Evolutionary conservation across 371 early-diverging fungal species (phyloP).

Genomic region (Neoconidiobolus thromboides): DNA sequence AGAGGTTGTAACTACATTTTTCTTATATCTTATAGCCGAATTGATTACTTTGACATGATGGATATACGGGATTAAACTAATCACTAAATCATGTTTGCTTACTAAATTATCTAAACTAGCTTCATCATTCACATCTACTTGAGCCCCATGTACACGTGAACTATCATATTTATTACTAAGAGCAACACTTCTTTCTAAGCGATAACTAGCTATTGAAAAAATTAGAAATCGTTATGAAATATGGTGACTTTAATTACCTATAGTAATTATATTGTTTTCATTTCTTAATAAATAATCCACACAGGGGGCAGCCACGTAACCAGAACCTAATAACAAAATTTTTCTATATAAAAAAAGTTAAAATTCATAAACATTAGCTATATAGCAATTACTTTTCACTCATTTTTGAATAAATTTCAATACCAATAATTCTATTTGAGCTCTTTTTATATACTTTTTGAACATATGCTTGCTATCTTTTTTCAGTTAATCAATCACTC

Average conservation of each 20-base stretch:
- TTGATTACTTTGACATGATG: slow-evolving; percentile 69
- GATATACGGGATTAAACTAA: slow-evolving; percentile 74
- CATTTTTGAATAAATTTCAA: no score
- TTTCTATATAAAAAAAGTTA: slow-evolving; percentile 20
- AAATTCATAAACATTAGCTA: no score
- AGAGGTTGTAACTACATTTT: slow-evolving; percentile 75
- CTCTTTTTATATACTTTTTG: no score
- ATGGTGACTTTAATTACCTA: slow-evolving; percentile 21
- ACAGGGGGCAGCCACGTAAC: slow-evolving; percentile 90
- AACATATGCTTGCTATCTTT: no score
- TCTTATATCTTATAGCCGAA: slow-evolving; percentile 59
- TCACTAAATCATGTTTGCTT: slow-evolving; percentile 64
- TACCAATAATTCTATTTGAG: no score
- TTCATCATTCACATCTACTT: slow-evolving; percentile 62
- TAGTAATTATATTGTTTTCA: slow-evolving; percentile 63
- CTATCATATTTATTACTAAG: slow-evolving; percentile 27
- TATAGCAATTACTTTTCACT: no score
- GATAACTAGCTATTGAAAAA: slow-evolving; percentile 49
- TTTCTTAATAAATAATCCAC: slow-evolving; percentile 81
- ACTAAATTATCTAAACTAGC: slow-evolving; percentile 70
- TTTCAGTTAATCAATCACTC: no score
- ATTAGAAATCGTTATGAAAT: background rate
- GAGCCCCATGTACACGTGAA: slow-evolving; percentile 18
- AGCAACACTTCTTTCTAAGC: slow-evolving; percentile 52
- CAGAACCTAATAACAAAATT: slow-evolving; percentile 89